Percentiles rank a stretch among this genome's conserved stretches.
phyloP scores from a whole-genome alignment of 192 early-diverging fungal genomes.

The Chytriomyces sp. region DNA sequence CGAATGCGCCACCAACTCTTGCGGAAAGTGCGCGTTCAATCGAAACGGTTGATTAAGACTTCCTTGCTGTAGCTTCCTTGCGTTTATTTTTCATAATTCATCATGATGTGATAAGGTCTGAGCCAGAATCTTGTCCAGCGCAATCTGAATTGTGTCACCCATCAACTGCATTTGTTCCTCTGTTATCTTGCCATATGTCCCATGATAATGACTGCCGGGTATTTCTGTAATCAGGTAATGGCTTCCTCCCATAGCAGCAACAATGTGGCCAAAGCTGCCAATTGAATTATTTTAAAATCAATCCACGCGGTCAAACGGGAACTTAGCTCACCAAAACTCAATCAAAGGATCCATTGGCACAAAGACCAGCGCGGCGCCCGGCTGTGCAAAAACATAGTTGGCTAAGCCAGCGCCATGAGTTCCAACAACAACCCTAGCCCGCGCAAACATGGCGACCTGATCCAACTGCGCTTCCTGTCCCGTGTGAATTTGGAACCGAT shows the following conservation, averaged over 20 bases:
- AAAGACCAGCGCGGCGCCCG: slow-evolving; percentile 14
- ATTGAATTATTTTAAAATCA: not conserved
- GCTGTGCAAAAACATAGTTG: slow-evolving; percentile 5
- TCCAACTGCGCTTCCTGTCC: slow-evolving; percentile 13
- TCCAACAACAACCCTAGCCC: slow-evolving; percentile 16
- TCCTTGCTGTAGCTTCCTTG: too few relatives aligned
- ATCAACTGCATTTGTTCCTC: slow-evolving; percentile 4
- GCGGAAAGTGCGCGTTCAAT: slow-evolving; percentile 31
- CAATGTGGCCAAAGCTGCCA: slow-evolving; percentile 26
- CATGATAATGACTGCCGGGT: slow-evolving; percentile 10
- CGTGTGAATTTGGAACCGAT: slow-evolving; percentile 3
- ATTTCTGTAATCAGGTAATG: slow-evolving; percentile 19
- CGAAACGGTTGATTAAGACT: too few relatives aligned
- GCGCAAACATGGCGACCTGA: slow-evolving; percentile 7
- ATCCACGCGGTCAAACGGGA: not conserved
- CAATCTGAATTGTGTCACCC: slow-evolving; percentile 12
- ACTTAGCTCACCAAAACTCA: not conserved
- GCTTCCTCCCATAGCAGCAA: slow-evolving; percentile 17
- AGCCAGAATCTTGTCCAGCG: too few relatives aligned
- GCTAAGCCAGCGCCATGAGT: slow-evolving; percentile 19
- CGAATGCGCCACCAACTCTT: slow-evolving; percentile 18
- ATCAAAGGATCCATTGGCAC: slow-evolving; percentile 24
- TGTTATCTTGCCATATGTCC: not conserved
- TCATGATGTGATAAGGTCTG: too few relatives aligned
- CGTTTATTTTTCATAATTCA: too few relatives aligned